Base-by-base conservation (phyloP, 129 eudicot genomes). In the Pseudognaphalium luteoalbum region DNA sequence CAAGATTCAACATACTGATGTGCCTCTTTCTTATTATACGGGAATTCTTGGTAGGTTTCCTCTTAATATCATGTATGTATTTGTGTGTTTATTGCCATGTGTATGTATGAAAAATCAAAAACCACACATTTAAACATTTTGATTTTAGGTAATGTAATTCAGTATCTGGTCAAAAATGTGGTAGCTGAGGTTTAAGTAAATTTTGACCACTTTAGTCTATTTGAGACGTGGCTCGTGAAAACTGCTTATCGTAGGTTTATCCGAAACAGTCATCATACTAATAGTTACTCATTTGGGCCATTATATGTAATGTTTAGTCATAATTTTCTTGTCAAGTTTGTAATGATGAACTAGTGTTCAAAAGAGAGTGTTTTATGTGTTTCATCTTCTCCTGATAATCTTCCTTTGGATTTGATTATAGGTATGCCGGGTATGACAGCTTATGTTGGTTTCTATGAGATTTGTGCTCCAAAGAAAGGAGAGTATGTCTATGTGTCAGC, bases 1-100 rank as follows among this genome's bases (percentile, higher is more conserved):
- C 69, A 91, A 91, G 72, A 85, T 91, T 73, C 73, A 84, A 14
- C 81, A 91, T 54, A 83, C 85, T 0, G 90, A 88, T 77, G 85
- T 88, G 34, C 97, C 92, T 66, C 91, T 91, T 35, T 91, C 96
- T 57, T 90, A 90, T 78, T 90, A 90, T 71, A 86, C 91, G 0
- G 96, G 96, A 77, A 73, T 90, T 61, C 96, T 90, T 75, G 96
- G 93, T 90, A 73, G 33, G 85, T 64, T 74, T 71, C 14, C 19
- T 25, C 6, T 47, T 47, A 12, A n/a, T 88, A 90, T 77, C 86
- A 88, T 70, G 80, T 89, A 0, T 42, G 50, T 42, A 35, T 6
- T 35, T 35, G 41, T 35, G 39, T 35, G 7, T 35, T 35, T 51
- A 34, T 37, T 41, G 16, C 22, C 32, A n/a, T 14, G 7, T 47